Conservation (phyloP, 192 early-diverging fungal species). For the Linnemannia exigua region DNA sequence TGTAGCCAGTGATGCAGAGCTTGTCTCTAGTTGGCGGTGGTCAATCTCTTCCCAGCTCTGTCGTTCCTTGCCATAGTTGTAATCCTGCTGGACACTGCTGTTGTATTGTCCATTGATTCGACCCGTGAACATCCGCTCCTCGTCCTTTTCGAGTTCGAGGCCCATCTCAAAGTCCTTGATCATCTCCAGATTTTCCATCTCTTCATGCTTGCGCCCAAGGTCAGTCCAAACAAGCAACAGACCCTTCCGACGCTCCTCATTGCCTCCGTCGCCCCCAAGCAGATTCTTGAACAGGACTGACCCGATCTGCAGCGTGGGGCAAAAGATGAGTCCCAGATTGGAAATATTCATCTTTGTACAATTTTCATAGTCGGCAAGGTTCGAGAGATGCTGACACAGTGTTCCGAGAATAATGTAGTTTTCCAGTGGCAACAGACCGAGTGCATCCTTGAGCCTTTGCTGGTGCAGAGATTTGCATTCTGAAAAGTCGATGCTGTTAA, state of each 20-base stretch:
- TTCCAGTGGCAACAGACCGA: constrained; percentile 54
- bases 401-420: constrained; percentile 64
- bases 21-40: constrained; percentile 7
- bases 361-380: constrained; percentile 58
- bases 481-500: constrained; percentile 53
- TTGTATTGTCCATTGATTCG: neutral
- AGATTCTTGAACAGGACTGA: constrained; percentile 67
- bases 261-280: constrained; percentile 52
- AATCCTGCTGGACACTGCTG: neutral
- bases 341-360: constrained; percentile 69
- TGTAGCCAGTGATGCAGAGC: neutral
- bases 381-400: constrained; percentile 64
- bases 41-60: constrained; percentile 32
- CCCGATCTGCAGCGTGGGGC: constrained; percentile 67
- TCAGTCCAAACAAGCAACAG: constrained; percentile 36
- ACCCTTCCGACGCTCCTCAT: constrained; percentile 28
- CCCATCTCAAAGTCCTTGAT: constrained; percentile 49
- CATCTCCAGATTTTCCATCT: constrained; percentile 55
- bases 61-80: neutral
- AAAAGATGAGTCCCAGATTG: constrained; percentile 71
- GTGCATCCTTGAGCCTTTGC: constrained; percentile 29
- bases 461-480: constrained; percentile 12
- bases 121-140: constrained; percentile 4
- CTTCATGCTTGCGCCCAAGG: constrained; percentile 33
- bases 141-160: constrained; percentile 23